These are phyloP conservation scores for Ramaria sp. DNA, from an alignment of 768 basidiomycete genomes.

Conservation along the genomic window DNA sequence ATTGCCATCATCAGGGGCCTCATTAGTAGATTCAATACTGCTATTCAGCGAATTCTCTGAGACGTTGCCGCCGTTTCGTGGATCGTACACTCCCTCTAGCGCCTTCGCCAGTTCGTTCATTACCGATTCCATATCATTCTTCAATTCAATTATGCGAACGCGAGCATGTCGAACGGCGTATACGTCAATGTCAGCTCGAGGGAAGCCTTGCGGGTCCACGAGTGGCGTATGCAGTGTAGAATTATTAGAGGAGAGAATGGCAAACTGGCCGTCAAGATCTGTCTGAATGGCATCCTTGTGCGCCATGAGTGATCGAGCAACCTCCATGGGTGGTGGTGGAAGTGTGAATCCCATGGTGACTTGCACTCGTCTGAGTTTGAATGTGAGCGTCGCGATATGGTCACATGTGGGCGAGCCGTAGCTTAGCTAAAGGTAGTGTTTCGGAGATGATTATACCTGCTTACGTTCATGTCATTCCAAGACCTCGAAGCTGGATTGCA, in stretches of 20 bases:
- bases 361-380: too few species aligned
- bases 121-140: slow-evolving; percentile 63
- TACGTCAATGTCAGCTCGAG: slow-evolving; percentile 53
- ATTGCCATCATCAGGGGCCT: slow-evolving; percentile 13
- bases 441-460: too few species aligned
- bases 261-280: slow-evolving; percentile 51
- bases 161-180: slow-evolving; percentile 69
- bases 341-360: neutral
- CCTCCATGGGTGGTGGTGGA: slow-evolving; percentile 30
- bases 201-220: slow-evolving; percentile 83
- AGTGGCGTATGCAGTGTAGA: slow-evolving; percentile 63
- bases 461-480: slow-evolving; percentile 6
- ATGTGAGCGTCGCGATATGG: too few species aligned
- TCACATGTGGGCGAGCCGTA: too few species aligned
- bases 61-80: slow-evolving; percentile 13
- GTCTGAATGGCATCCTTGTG: slow-evolving; percentile 65
- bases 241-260: slow-evolving; percentile 53
- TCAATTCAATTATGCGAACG: slow-evolving; percentile 65
- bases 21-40: neutral
- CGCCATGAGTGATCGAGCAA: slow-evolving; percentile 53
- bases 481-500: slow-evolving; percentile 8
- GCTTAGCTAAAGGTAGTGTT: too few species aligned
- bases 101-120: slow-evolving; percentile 59
- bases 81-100: slow-evolving; percentile 61
- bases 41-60: slow-evolving; percentile 14